A percentile compares a stretch with the other conserved stretches of the same genome.
phyloP scores from a whole-genome alignment of 1,284 basidiomycete genomes.

The Meira nashicola region DNA sequence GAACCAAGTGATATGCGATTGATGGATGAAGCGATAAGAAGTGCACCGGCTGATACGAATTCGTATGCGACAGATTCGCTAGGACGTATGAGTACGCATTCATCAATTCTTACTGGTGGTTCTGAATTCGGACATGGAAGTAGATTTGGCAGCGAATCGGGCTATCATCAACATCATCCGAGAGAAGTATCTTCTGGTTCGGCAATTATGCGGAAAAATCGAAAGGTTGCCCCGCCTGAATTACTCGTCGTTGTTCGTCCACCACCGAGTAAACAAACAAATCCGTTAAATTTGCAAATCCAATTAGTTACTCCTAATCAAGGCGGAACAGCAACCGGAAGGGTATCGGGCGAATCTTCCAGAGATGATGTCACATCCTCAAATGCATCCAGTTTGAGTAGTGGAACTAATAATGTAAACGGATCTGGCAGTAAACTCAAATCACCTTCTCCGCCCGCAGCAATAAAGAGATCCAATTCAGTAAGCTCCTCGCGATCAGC shows the following conservation, averaged over 20 bases:
- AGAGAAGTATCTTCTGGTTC: constrained; percentile 2
- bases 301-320: constrained; percentile 65
- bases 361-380: constrained; percentile 5
- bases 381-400: not conserved
- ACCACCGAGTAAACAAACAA: constrained; percentile 73
- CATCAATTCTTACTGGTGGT: not conserved
- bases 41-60: not conserved
- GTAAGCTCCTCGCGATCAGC: constrained; percentile 24
- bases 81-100: constrained; percentile 1
- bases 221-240: constrained; percentile 32
- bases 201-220: constrained; percentile 5
- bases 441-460: constrained; percentile 1
- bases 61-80: constrained; percentile 1
- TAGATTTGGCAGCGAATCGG: not conserved
- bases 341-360: constrained; percentile 9
- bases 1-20: not conserved
- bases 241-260: constrained; percentile 60
- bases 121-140: constrained; percentile 7
- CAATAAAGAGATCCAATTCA: constrained; percentile 26
- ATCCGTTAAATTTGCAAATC: constrained; percentile 86
- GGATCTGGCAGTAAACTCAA: not conserved
- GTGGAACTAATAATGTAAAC: not conserved
- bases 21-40: not conserved
- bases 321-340: not conserved
- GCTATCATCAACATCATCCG: constrained; percentile 4